These are phyloP conservation scores for Boechera divaricarpa DNA, from an alignment of 345 rosid species.

Conservation along the genomic window DNA sequence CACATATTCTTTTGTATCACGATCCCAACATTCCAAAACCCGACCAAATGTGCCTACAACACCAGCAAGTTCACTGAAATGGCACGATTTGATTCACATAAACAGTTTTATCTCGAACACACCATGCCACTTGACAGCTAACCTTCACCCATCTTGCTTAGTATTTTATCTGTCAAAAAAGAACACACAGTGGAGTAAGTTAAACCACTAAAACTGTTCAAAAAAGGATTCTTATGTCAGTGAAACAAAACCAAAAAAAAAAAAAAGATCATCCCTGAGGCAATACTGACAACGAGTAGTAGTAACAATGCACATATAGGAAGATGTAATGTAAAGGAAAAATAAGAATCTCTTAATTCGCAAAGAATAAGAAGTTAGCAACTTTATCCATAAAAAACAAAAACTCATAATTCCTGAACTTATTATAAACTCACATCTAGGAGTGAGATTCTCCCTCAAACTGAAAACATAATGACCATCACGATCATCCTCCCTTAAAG, in stretches of 20 bases:
- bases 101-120: constrained; percentile 57
- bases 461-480: constrained; percentile 73
- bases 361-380: background rate
- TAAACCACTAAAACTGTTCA: background rate
- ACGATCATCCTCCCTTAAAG: constrained; percentile 67
- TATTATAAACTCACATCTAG: constrained; percentile 59
- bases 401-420: background rate
- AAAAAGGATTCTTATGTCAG: background rate
- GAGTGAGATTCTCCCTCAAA: constrained; percentile 76
- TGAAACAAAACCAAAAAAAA: background rate
- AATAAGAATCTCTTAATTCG: background rate
- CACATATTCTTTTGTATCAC: constrained; percentile 64
- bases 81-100: constrained; percentile 64
- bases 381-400: constrained; percentile 3
- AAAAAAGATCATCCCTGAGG: background rate
- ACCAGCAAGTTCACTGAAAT: constrained; percentile 70
- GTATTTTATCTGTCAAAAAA: constrained; percentile 63
- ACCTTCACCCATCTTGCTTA: constrained; percentile 91
- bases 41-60: constrained; percentile 91
- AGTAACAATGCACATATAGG: background rate
- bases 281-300: constrained; percentile 17
- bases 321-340: background rate
- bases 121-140: constrained; percentile 67
- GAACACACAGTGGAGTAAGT: background rate
- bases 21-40: constrained; percentile 90